These are phyloP conservation scores for Hansenula lynferdii DNA, from an alignment of 1,139 yeast species.

Conservation along the genomic window DNA sequence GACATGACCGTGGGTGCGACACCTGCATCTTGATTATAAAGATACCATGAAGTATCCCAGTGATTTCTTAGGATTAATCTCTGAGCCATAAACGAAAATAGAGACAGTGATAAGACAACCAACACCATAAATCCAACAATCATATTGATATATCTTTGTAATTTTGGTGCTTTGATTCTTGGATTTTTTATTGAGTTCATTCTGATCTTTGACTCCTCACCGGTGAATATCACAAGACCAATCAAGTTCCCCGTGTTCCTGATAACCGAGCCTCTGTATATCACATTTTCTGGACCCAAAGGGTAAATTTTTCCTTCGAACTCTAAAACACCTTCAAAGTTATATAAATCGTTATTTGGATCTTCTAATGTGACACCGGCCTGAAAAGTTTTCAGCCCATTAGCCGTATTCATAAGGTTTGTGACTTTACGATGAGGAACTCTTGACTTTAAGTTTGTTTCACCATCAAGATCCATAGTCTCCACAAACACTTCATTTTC, in stretches of 20 bases:
- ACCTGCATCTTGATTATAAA: slow-evolving; percentile 72
- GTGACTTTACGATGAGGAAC: slow-evolving; percentile 62
- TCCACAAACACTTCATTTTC: slow-evolving; percentile 76
- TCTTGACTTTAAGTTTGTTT: slow-evolving; percentile 80
- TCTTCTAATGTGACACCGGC: slow-evolving; percentile 72
- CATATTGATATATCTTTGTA: slow-evolving; percentile 75
- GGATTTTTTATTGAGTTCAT: slow-evolving; percentile 93
- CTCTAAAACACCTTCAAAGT: slow-evolving; percentile 74
- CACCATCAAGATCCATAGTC: slow-evolving; percentile 98
- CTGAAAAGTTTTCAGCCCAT: slow-evolving; percentile 44
- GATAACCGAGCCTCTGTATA: slow-evolving; percentile 84
- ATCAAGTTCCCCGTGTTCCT: slow-evolving; percentile 72
- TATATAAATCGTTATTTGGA: slow-evolving; percentile 87
- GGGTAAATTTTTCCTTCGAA: slow-evolving; percentile 39
- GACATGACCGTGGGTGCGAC: slow-evolving; percentile 91
- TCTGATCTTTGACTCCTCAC: slow-evolving; percentile 93
- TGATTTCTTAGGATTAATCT: slow-evolving; percentile 43
- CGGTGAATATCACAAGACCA: slow-evolving; percentile 87
- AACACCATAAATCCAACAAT: slow-evolving; percentile 86
- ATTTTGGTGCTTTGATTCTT: slow-evolving; percentile 87
- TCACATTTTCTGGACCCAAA: slow-evolving; percentile 71
- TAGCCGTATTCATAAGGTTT: slow-evolving; percentile 41
- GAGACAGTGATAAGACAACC: slow-evolving; percentile 68
- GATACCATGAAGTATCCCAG: slow-evolving; percentile 65
- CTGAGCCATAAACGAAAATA: slow-evolving; percentile 81